These are phyloP conservation scores for Fusarium tuaranense DNA, from an alignment of 2,329 filamentous ascomycete genomes.

Conservation along the genomic window DNA sequence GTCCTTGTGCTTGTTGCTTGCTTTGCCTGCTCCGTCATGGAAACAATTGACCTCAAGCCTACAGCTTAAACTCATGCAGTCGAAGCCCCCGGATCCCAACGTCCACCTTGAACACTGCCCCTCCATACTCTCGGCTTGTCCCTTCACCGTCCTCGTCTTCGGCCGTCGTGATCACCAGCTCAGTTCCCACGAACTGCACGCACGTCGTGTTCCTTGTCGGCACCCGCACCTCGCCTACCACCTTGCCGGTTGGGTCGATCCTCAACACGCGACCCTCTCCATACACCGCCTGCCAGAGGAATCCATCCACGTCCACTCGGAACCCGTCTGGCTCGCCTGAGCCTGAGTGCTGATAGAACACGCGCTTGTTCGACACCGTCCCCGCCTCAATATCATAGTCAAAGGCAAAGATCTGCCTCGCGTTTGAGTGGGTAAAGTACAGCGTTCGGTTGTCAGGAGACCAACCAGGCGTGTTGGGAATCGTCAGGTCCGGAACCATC, in stretches of 20 bases:
- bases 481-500: conserved; percentile 74
- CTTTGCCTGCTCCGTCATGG: not conserved
- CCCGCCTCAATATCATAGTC: conserved; percentile 78
- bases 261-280: conserved; percentile 81
- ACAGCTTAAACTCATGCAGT: conserved; percentile 73
- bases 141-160: conserved; percentile 74
- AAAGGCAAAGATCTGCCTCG: conserved; percentile 76
- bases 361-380: conserved; percentile 73
- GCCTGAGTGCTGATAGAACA: conserved; percentile 78
- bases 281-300: conserved; percentile 90
- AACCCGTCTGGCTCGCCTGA: conserved; percentile 84
- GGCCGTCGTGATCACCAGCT: conserved; percentile 84
- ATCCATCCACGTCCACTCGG: conserved; percentile 84
- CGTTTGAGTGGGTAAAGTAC: conserved; percentile 86
- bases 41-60: not conserved
- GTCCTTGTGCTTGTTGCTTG: not conserved
- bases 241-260: conserved; percentile 75
- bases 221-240: conserved; percentile 80
- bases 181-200: conserved; percentile 79
- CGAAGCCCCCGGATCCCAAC: conserved; percentile 77
- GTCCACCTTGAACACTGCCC: conserved; percentile 80
- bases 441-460: conserved; percentile 77
- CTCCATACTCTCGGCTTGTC: conserved; percentile 72
- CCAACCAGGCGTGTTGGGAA: conserved; percentile 90
- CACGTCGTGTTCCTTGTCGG: conserved; percentile 87